A percentile compares a stretch with the other conserved stretches of the same genome.
Evolutionary conservation across 2,329 filamentous ascomycete species (phyloP).

Genomic region (Diaporthe destruens): DNA sequence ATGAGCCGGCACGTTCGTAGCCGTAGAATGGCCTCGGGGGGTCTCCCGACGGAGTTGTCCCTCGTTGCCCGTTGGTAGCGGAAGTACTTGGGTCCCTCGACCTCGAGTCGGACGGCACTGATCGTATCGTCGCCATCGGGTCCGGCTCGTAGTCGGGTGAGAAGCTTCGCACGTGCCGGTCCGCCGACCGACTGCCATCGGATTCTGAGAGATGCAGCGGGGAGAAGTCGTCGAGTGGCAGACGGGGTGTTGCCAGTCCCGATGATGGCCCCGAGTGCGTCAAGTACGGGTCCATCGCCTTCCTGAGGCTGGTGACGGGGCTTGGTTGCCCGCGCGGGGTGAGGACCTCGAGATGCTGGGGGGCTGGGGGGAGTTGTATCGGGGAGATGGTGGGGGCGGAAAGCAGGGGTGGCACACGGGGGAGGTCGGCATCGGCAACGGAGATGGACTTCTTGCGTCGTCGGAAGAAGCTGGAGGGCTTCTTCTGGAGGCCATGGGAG

Average conservation of each 20-base stretch:
- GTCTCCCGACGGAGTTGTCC: conserved; percentile 52
- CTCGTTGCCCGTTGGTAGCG: conserved; percentile 42
- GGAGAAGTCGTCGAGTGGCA: conserved; percentile 42
- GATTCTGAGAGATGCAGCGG: conserved; percentile 29
- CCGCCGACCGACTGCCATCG: conserved; percentile 44
- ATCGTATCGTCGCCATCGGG: conserved; percentile 77
- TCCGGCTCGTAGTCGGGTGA: conserved; percentile 82
- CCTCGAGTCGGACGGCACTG: conserved; percentile 64
- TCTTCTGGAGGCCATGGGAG: conserved; percentile 79
- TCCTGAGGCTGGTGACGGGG: conserved; percentile 83
- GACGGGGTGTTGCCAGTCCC: conserved; percentile 26
- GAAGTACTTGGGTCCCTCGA: conserved; percentile 46
- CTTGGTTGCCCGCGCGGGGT: conserved; percentile 61
- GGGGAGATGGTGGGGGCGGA: conserved; percentile 56
- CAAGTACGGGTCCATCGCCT: conserved; percentile 90
- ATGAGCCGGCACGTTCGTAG: conserved; percentile 59
- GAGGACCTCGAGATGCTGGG: conserved; percentile 46
- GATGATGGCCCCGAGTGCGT: conserved; percentile 41
- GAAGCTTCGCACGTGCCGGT: conserved; percentile 69
- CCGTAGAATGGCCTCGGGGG: conserved; percentile 50
- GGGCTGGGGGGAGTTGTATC: conserved; percentile 50
- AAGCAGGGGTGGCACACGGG: conserved; percentile 69
- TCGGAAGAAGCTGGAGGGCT: conserved; percentile 93
- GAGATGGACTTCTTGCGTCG: conserved; percentile 90
- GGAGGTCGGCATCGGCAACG: conserved; percentile 58